These are phyloP conservation scores for Lentinula lateritia DNA, from an alignment of 768 basidiomycete genomes.

Conservation along the genomic window DNA sequence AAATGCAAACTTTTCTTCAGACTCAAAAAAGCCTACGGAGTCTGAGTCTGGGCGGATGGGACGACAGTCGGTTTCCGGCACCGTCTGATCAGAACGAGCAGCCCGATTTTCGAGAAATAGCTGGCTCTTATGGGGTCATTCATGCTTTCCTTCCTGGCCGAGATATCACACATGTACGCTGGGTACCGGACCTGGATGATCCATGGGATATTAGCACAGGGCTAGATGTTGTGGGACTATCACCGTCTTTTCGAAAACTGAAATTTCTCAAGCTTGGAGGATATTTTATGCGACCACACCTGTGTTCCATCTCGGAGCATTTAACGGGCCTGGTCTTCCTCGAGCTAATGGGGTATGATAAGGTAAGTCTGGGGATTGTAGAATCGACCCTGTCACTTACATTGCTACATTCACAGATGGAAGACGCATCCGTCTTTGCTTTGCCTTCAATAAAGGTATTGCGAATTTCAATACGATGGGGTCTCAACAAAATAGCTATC, in stretches of 20 bases:
- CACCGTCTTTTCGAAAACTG: not conserved
- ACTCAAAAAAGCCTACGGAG: not conserved
- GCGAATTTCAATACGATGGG: constrained; percentile 1
- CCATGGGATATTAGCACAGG: not conserved
- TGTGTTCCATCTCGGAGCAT: not conserved
- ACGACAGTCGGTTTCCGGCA: not conserved
- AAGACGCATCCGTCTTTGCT: not conserved
- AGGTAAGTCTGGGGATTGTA: not conserved
- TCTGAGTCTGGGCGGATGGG: not conserved
- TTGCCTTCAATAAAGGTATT: not conserved
- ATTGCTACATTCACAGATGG: not conserved
- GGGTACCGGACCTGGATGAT: constrained; percentile 3
- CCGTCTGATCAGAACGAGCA: not conserved
- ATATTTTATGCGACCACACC: not conserved
- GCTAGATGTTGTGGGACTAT: not conserved
- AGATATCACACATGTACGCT: not conserved
- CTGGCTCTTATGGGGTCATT: not conserved
- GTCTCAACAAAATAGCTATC: not conserved
- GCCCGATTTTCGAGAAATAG: not conserved
- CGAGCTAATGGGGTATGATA: constrained; percentile 1
- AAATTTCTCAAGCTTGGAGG: not conserved
- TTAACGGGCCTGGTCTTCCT: not conserved
- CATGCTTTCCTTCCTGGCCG: constrained; percentile 4
- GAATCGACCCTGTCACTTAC: not conserved
- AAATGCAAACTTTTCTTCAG: not conserved